Percentiles rank a stretch among this genome's conserved stretches.
phyloP scores from a whole-genome alignment of 208 protist genomes.

The Perkinsela sp. region DNA sequence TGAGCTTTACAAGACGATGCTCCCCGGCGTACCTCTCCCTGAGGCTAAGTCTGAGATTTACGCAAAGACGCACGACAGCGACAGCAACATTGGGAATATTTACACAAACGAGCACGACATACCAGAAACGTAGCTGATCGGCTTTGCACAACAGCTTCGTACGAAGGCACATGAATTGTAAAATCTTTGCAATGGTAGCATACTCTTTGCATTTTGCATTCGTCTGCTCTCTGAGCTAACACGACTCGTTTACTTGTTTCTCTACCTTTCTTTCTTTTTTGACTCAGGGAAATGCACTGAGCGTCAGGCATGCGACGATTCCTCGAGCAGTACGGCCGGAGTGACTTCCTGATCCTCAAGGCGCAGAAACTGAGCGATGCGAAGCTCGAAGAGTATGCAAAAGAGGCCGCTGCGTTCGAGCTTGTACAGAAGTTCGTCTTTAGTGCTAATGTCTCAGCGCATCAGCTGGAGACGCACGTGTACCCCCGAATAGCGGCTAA shows the following conservation, averaged over 20 bases:
- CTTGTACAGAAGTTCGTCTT: neutral
- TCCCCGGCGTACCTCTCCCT: slow-evolving; percentile 9
- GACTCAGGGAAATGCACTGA: no score
- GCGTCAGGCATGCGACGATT: slow-evolving; percentile 1
- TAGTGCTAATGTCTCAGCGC: neutral
- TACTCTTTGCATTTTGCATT: no score
- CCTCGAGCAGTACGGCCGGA: neutral
- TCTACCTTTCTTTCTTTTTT: no score
- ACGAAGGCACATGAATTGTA: no score
- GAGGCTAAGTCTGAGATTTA: neutral
- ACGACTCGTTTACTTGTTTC: no score
- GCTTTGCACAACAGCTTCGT: no score
- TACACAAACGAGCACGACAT: no score
- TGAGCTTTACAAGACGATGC: slow-evolving; percentile 30
- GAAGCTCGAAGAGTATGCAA: neutral
- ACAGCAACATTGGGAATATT: no score
- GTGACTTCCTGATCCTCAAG: neutral
- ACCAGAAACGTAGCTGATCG: no score
- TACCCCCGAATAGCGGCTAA: neutral
- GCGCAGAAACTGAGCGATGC: neutral
- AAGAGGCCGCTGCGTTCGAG: neutral
- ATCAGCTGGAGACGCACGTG: neutral
- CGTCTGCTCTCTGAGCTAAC: no score
- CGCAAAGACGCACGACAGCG: no score
- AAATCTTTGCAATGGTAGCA: no score